Conservation (phyloP, 2,329 filamentous ascomycete genomes). For the Ambrosiella xylebori region DNA sequence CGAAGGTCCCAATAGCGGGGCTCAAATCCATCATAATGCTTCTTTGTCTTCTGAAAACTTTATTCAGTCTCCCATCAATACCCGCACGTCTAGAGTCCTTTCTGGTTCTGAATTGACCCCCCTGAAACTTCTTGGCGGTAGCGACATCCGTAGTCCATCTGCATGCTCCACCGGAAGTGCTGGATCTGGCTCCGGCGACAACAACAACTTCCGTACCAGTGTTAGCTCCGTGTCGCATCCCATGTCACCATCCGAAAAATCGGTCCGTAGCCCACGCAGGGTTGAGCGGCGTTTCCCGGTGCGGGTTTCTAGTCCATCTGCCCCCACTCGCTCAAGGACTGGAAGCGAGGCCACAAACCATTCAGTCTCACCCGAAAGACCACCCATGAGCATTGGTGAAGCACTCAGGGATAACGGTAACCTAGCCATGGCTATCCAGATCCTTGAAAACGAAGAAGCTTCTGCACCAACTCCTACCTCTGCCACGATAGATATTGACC, state of each 20-base stretch:
- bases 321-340: constrained; percentile 10
- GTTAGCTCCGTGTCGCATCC: constrained; percentile 11
- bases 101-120: constrained; percentile 41
- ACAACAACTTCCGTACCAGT: constrained; percentile 13
- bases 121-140: constrained; percentile 34
- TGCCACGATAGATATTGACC: background rate
- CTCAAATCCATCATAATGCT: background rate
- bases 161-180: constrained; percentile 16
- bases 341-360: constrained; percentile 11
- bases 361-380: constrained; percentile 6
- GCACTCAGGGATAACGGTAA: constrained; percentile 37
- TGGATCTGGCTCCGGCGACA: constrained; percentile 12
- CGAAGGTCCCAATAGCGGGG: background rate
- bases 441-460: constrained; percentile 38
- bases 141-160: constrained; percentile 14
- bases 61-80: constrained; percentile 6
- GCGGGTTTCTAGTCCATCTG: constrained; percentile 27
- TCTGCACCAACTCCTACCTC: background rate
- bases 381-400: constrained; percentile 32
- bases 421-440: constrained; percentile 41
- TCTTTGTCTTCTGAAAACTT: constrained; percentile 3
- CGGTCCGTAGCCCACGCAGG: constrained; percentile 29
- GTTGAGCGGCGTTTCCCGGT: constrained; percentile 43
- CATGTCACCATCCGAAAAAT: constrained; percentile 16
- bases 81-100: constrained; percentile 33